phyloP scores from a whole-genome alignment of 306 rosid genomes.

The Pterocarpus macrocarpus region DNA sequence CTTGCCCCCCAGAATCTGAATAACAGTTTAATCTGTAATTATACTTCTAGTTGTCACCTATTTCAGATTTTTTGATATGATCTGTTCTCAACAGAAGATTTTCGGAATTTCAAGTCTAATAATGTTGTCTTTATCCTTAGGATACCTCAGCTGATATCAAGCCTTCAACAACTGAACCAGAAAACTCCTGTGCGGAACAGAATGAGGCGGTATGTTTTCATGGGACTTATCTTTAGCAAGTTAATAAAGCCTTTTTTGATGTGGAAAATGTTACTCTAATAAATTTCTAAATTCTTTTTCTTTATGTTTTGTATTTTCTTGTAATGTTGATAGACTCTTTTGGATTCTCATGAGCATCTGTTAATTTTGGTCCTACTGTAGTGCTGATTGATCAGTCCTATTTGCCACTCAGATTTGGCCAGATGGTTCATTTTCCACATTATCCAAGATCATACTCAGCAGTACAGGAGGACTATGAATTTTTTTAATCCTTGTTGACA shows the following conservation, averaged over 20 bases:
- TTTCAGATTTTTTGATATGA: slow-evolving; percentile 38
- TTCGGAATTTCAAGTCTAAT: slow-evolving; percentile 42
- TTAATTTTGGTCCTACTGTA: too few species aligned
- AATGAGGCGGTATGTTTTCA: slow-evolving; percentile 52
- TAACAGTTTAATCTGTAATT: slow-evolving; percentile 24
- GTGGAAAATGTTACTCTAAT: neutral
- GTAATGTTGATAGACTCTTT: slow-evolving; percentile 14
- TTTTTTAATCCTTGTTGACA: too few species aligned
- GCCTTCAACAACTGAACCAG: slow-evolving; percentile 61
- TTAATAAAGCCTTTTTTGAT: slow-evolving; percentile 2
- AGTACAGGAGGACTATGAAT: too few species aligned
- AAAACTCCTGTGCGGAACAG: slow-evolving; percentile 47
- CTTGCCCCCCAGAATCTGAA: neutral
- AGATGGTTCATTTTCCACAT: too few species aligned
- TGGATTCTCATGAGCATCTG: too few species aligned
- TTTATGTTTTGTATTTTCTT: neutral
- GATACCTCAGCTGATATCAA: slow-evolving; percentile 67
- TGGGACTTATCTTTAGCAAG: slow-evolving; percentile 16
- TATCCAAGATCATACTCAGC: too few species aligned
- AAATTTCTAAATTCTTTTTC: neutral
- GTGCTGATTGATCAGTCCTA: too few species aligned
- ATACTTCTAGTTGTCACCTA: neutral
- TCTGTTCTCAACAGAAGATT: slow-evolving; percentile 17
- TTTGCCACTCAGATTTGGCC: too few species aligned
- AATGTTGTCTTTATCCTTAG: slow-evolving; percentile 49